Percentiles rank a stretch among this genome's conserved stretches.
phyloP scores from a whole-genome alignment of 2,329 filamentous ascomycete species.

The Penicillium expansum region DNA sequence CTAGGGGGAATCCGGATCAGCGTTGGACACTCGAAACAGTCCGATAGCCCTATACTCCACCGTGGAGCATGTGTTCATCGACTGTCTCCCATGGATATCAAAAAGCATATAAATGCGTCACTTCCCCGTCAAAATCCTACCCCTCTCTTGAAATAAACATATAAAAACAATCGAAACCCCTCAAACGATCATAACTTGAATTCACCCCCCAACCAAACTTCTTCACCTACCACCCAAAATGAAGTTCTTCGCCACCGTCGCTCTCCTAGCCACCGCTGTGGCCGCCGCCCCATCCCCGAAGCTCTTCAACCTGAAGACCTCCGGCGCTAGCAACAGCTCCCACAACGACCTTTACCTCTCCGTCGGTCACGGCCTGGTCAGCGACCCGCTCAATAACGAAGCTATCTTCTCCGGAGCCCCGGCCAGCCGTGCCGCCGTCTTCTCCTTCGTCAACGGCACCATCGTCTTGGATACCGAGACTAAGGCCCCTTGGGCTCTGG shows the following conservation, averaged over 20 bases:
- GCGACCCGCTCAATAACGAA: constrained; percentile 17
- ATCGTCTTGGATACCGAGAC: constrained; percentile 10
- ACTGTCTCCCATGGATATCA: not conserved
- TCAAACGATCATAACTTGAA: no score
- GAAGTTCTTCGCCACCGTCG: constrained; percentile 30
- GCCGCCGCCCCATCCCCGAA: constrained; percentile 25
- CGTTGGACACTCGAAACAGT: not conserved
- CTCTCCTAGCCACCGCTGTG: constrained; percentile 29
- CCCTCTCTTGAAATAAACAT: not conserved
- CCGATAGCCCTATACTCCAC: constrained; percentile 2
- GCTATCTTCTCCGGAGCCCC: constrained; percentile 13
- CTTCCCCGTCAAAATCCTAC: not conserved
- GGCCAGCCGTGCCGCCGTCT: constrained; percentile 8
- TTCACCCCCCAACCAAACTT: not conserved
- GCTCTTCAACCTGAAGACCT: constrained; percentile 17
- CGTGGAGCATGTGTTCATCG: constrained; percentile 5
- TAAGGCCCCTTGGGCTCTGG: constrained; percentile 11
- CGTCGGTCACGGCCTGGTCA: constrained; percentile 5
- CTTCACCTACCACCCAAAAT: constrained; percentile 16
- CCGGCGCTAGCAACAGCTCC: constrained; percentile 19
- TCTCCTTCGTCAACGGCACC: constrained; percentile 15
- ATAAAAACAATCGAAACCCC: not conserved
- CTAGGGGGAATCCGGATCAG: not conserved
- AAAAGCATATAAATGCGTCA: constrained; percentile 7
- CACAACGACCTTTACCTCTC: constrained; percentile 17